phyloP scores from a whole-genome alignment of 2,329 filamentous ascomycete genomes.

The Cytospora leucostoma region DNA sequence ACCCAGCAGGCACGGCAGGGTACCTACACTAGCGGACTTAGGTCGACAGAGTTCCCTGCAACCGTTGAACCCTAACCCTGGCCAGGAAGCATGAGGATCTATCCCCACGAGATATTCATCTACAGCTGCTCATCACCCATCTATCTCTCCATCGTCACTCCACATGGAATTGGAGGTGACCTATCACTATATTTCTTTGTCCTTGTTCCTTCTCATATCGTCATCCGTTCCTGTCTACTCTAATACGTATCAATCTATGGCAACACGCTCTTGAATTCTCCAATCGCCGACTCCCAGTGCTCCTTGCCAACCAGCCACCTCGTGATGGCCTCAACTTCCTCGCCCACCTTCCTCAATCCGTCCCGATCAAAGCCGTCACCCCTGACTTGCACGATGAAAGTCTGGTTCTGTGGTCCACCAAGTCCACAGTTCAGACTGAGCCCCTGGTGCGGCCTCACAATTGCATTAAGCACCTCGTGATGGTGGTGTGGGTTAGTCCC shows the following conservation, averaged over 20 bases:
- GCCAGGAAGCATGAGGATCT: too few species aligned
- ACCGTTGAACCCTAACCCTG: too few species aligned
- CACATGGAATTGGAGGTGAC: too few species aligned
- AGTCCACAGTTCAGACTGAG: constrained; percentile 18
- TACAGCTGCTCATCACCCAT: too few species aligned
- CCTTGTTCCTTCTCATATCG: not conserved
- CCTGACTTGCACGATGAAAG: constrained; percentile 17
- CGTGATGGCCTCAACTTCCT: constrained; percentile 20
- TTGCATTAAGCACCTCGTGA: constrained; percentile 19
- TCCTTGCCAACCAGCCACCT: constrained; percentile 16
- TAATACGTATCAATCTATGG: not conserved
- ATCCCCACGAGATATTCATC: too few species aligned
- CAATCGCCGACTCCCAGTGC: constrained; percentile 16
- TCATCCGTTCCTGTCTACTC: not conserved
- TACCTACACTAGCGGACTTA: too few species aligned
- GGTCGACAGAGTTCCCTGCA: too few species aligned
- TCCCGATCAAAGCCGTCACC: constrained; percentile 15
- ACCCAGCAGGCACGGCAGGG: too few species aligned
- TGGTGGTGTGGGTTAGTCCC: constrained; percentile 26
- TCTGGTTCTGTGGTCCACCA: constrained; percentile 18
- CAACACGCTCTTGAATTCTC: not conserved
- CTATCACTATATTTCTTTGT: too few species aligned
- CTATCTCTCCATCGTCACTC: too few species aligned
- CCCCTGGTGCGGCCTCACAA: constrained; percentile 21
- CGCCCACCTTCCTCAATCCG: constrained; percentile 7